Evolutionary conservation across 2,329 filamentous ascomycete species (phyloP), one percentile per base, ranked within the genome.

Genomic region (Lasiodiplodia sp.): DNA sequence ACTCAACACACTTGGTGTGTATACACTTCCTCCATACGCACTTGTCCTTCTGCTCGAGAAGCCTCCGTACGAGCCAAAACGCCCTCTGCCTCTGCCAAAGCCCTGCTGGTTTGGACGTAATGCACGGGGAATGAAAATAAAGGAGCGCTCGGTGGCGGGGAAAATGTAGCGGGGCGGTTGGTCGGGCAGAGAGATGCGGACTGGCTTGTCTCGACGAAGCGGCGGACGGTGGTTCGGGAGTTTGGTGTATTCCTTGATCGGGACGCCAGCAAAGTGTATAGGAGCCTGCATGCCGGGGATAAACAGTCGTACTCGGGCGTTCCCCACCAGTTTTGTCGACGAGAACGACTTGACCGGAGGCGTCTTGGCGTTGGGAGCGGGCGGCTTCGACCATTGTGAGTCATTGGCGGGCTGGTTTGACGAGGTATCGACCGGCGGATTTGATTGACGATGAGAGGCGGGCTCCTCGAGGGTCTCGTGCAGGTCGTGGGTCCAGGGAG

Each of bases 121-220:
- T 12, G 95, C 95, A 72, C 96, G 88, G 14, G 96, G 96, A 70
- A 99, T 99, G 81, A 99, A 99, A 75, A 97, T 97, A 79, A 99
- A 99, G 0, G 96, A 98, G 72, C 96, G 87, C 75, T 97, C 94
- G 57, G 88, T 86, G 2, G 94, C 92, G 6, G 96, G 96, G 80
- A 96, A 97, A 70, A 97, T 94, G 79, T 97, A 97, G 71, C 92
- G 89, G 44, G 93, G 92, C 14, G 89, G 84, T 71, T 92, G 87
- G 34, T 91, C 86, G 2, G 96, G 95, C 52, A 99, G 85, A 10
- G 94, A 97, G 73, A 99, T 93, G 63, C 96, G 91, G 51, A 98
- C 96, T 8, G 96, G 96, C 78, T 98, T 99, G 82, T 99, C 96
- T 74, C 96, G 91, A 71, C 96, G 92, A 60, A 99, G 87, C 64